Conservation (phyloP, 345 rosid genomes). For the Aethionema arabicum region DNA sequence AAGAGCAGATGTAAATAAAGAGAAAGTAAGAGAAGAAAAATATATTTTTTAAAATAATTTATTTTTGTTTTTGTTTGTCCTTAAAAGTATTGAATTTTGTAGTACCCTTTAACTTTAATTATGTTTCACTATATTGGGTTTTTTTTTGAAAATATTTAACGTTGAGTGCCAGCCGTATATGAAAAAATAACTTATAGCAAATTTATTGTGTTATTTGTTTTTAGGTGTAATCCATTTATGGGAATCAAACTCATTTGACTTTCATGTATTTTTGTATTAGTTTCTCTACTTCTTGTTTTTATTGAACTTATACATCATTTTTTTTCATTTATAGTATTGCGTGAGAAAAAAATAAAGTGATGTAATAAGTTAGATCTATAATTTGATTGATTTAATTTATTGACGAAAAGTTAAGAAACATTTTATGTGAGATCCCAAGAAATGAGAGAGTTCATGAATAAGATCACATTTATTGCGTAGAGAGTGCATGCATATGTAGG, state of each 20-base stretch:
- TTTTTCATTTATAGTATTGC: no score
- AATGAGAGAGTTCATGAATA: neutral
- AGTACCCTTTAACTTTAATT: constrained; percentile 3
- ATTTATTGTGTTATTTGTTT: constrained; percentile 5
- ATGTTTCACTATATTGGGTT: neutral
- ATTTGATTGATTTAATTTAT: no score
- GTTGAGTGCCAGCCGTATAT: constrained; percentile 7
- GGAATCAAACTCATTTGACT: constrained; percentile 19
- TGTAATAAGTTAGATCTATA: no score
- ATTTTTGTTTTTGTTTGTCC: neutral
- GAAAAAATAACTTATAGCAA: neutral
- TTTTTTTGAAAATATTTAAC: neutral
- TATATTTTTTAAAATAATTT: neutral
- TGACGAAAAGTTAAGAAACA: no score
- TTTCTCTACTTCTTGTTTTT: neutral
- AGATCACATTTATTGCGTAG: neutral
- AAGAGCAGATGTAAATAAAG: neutral
- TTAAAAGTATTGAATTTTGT: neutral
- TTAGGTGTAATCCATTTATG: constrained; percentile 7
- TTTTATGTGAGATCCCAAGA: neutral
- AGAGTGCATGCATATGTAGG: constrained; percentile 1
- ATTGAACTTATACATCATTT: no score
- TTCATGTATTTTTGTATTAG: neutral
- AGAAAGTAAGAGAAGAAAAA: neutral
- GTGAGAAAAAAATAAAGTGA: no score